These are phyloP conservation scores for Osmanthus fragrans DNA, from an alignment of 257 asterid species.

Conservation along the genomic window DNA sequence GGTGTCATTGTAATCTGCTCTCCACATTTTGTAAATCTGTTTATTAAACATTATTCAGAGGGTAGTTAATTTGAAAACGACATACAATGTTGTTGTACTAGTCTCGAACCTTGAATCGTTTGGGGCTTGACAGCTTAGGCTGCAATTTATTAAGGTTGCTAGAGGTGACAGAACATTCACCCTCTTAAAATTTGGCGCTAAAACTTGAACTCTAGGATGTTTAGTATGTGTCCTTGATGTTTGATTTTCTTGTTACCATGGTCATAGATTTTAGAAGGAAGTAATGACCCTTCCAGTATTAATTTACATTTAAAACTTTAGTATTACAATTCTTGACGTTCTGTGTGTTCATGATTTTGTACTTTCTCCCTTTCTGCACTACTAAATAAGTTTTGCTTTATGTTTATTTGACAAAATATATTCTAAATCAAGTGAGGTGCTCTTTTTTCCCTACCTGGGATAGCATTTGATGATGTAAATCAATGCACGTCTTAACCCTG, in stretches of 20 bases:
- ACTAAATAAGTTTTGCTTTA: constrained; percentile 1
- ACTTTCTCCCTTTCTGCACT: neutral
- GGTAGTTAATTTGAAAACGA: neutral
- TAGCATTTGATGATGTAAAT: neutral
- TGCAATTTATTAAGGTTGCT: neutral
- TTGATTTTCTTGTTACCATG: neutral
- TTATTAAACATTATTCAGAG: neutral
- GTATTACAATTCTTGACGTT: constrained; percentile 5
- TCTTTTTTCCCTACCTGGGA: neutral
- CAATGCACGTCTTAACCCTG: neutral
- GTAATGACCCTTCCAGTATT: neutral
- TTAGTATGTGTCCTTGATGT: neutral
- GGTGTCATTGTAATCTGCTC: neutral
- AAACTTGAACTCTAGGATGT: neutral
- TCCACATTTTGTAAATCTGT: neutral
- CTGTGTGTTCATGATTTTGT: neutral
- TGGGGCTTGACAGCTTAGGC: constrained; percentile 5
- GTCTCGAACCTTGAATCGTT: neutral
- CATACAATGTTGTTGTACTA: too few relatives aligned
- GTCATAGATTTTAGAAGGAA: neutral
- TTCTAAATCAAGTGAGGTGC: neutral
- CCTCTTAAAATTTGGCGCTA: neutral
- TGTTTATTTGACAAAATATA: neutral
- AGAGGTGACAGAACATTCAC: neutral
- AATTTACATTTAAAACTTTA: neutral